Base-by-base conservation (phyloP, 2,329 filamentous ascomycete genomes). In the Penicillium sumatraense region DNA sequence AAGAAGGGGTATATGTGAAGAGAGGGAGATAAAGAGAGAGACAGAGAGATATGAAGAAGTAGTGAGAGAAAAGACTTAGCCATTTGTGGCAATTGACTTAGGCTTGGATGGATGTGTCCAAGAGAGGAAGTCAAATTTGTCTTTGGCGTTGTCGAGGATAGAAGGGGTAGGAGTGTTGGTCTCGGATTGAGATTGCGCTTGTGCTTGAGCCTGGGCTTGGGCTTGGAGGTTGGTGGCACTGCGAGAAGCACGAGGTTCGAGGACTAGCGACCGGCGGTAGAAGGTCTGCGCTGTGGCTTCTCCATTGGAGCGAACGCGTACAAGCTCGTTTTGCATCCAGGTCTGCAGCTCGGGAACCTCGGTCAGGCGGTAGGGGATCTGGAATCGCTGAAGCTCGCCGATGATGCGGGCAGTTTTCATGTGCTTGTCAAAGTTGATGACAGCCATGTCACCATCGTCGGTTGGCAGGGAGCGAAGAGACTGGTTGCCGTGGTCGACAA, bases 361-460 rank as follows among this genome's bases (percentile, higher is more conserved):
- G 1, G 84, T 83, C 16, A 99, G 83, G 6, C 89, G 85, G 72
- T 98, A 98, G 0, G 93, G 91, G 18, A 96, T 90, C 75, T 99
- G 95, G 79, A 98, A 98, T 16, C 93, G 88, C 73, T 99, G 95
- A 7, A 99, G 84, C 66, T 98, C 93, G 60, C 91, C 90, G 66
- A 99, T 96, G 69, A 98, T 96, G 75, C 93, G 95, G 42, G 93
- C 93, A 2, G 93, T 98, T 64, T 92, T 91, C 66, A 87, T 89
- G 72, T 98, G 92, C 78, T 98, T 98, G 80, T 98, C 93, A 67
- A 97, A 98, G 76, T 99, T 99, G 81, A 99, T 91, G 27, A 98
- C 90, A 0, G 87, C 86, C 66, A 91, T 83, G 23, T 86, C 84
- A 24, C 79, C 77, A 26, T 86, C 83, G n/a, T 89, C 85, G 13